Evolutionary conservation across 2,329 filamentous ascomycete genomes (phyloP).

Genomic region (Arachnomyces sp.): DNA sequence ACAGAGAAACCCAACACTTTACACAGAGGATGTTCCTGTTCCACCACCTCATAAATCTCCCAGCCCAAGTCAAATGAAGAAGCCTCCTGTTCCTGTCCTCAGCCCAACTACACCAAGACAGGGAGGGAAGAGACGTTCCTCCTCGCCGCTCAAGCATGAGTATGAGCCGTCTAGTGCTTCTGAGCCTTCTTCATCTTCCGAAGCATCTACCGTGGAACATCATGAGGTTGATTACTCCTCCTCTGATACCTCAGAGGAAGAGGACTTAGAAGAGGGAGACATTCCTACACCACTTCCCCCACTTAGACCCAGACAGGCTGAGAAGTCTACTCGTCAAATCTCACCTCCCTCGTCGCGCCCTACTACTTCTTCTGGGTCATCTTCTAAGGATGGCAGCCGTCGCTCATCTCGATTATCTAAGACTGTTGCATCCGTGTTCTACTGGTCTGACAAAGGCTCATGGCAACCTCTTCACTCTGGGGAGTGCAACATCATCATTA

Average conservation of each 20-base stretch:
- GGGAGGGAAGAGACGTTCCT: slow-evolving; percentile 59
- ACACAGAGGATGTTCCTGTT: slow-evolving; percentile 28
- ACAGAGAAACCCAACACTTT: slow-evolving; percentile 5
- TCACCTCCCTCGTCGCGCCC: slow-evolving; percentile 30
- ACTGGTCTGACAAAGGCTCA: slow-evolving; percentile 54
- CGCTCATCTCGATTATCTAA: slow-evolving; percentile 41
- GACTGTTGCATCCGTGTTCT: slow-evolving; percentile 52
- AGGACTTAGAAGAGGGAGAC: slow-evolving; percentile 47
- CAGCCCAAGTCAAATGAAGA: slow-evolving; percentile 38
- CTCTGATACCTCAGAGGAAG: slow-evolving; percentile 44
- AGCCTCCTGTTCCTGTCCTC: slow-evolving; percentile 39
- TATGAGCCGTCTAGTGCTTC: slow-evolving; percentile 78
- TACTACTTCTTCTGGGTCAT: slow-evolving; percentile 27
- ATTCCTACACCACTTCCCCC: slow-evolving; percentile 29
- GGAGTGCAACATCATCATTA: slow-evolving; percentile 56
- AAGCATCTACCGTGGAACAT: slow-evolving; percentile 48
- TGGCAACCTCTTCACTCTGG: slow-evolving; percentile 55
- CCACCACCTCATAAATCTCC: slow-evolving; percentile 46
- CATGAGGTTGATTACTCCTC: slow-evolving; percentile 40
- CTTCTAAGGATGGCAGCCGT: neutral
- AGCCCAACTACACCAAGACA: slow-evolving; percentile 38
- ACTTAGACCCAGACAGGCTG: slow-evolving; percentile 25
- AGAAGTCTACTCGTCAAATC: slow-evolving; percentile 22
- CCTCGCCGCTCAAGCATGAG: slow-evolving; percentile 93
- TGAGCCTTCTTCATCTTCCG: slow-evolving; percentile 50